Percentiles rank a stretch among this genome's conserved stretches.
phyloP scores from a whole-genome alignment of 441 rosid genomes.

The Jatropha podagrica region DNA sequence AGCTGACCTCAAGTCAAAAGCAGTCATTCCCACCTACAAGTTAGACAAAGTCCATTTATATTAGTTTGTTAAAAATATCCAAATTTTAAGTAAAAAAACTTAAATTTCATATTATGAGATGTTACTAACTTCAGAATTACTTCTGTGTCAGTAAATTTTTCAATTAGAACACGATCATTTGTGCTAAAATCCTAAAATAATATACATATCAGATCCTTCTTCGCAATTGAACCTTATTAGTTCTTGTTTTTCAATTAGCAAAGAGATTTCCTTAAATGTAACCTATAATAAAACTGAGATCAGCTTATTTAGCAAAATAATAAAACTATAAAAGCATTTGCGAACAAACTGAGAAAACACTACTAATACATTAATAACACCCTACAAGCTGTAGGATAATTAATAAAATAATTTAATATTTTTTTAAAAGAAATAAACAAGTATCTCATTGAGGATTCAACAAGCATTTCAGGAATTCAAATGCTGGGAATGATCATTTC shows the following conservation, averaged over 20 bases:
- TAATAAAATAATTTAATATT: background rate
- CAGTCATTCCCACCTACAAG: conserved; percentile 89
- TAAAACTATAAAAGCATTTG: background rate
- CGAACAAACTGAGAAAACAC: background rate
- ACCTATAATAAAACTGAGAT: background rate
- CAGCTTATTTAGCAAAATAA: background rate
- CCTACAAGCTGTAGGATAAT: background rate
- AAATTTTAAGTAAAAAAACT: background rate
- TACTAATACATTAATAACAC: background rate
- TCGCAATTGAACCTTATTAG: background rate
- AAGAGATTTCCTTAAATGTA: background rate
- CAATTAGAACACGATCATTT: background rate
- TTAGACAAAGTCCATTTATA: background rate
- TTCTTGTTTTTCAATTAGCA: background rate
- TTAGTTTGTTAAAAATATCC: background rate
- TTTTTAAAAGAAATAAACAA: background rate
- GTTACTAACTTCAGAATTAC: background rate
- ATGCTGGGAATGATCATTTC: background rate
- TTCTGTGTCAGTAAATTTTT: background rate
- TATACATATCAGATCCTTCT: background rate
- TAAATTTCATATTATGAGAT: background rate
- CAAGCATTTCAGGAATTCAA: background rate
- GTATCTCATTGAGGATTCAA: background rate
- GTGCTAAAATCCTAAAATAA: background rate
- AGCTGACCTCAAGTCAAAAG: conserved; percentile 91